These are phyloP conservation scores for Camellia lanceoleosa DNA, from an alignment of 148 eudicot species.

Conservation along the genomic window DNA sequence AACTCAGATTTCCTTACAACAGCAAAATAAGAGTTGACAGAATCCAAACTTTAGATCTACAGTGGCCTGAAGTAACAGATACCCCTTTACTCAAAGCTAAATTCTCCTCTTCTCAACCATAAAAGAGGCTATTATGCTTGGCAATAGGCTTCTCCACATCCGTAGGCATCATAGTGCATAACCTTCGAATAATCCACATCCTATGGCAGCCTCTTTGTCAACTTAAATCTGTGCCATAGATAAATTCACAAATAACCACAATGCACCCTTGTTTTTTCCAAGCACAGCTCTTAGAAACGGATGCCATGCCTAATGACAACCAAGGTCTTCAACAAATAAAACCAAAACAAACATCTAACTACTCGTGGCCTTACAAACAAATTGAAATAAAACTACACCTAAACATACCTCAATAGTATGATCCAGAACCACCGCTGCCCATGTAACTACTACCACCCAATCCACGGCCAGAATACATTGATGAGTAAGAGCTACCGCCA, in stretches of 20 bases:
- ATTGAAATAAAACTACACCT: not conserved
- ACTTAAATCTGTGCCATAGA: slow-evolving; percentile 30
- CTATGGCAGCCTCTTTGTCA: slow-evolving; percentile 30
- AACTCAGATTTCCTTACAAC: slow-evolving; percentile 23
- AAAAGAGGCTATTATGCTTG: slow-evolving; percentile 11
- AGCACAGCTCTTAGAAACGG: not conserved
- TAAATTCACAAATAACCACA: slow-evolving; percentile 23
- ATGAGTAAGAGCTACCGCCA: slow-evolving; percentile 85
- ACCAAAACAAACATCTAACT: not conserved
- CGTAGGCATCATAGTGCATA: slow-evolving; percentile 13
- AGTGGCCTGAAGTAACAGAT: not conserved
- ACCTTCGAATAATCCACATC: slow-evolving; percentile 25
- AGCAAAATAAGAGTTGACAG: slow-evolving; percentile 17
- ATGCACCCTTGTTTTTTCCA: slow-evolving; percentile 3
- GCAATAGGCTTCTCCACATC: not conserved
- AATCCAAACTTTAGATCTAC: slow-evolving; percentile 17
- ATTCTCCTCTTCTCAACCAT: slow-evolving; percentile 7
- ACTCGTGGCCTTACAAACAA: slow-evolving; percentile 1
- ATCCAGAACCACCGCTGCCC: slow-evolving; percentile 81
- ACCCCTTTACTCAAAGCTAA: slow-evolving; percentile 16
- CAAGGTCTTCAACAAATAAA: not conserved
- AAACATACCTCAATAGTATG: slow-evolving; percentile 69
- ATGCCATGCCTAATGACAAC: not conserved
- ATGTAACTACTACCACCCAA: slow-evolving; percentile 67
- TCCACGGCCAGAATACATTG: slow-evolving; percentile 75